A percentile compares a stretch with the other conserved stretches of the same genome.
Evolutionary conservation across 2,329 filamentous ascomycete species (phyloP).

Genomic region (Apiospora pterosperma): DNA sequence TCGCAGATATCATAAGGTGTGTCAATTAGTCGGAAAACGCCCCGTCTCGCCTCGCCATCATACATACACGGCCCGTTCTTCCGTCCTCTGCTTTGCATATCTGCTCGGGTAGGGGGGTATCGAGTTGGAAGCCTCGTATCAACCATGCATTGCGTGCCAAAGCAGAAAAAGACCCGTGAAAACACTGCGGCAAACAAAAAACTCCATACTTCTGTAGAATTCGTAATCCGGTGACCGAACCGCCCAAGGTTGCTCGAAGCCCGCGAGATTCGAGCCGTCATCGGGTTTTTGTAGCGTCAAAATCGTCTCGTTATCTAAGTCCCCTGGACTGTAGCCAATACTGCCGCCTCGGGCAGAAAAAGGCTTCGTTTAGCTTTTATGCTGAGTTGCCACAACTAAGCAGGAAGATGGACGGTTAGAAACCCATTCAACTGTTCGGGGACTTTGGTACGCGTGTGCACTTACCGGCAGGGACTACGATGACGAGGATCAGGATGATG

Average conservation of each 20-base stretch:
- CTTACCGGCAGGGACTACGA: constrained; percentile 89
- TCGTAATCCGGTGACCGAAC: constrained; percentile 24
- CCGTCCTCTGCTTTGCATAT: constrained; percentile 17
- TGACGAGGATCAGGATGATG: constrained; percentile 86
- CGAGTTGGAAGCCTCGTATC: constrained; percentile 19
- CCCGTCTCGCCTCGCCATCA: constrained; percentile 43
- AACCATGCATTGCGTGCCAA: constrained; percentile 24
- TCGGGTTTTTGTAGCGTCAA: constrained; percentile 13
- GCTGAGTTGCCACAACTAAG: constrained; percentile 40
- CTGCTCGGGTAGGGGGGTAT: constrained; percentile 11
- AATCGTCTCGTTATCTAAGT: constrained; percentile 14
- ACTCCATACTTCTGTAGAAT: constrained; percentile 28
- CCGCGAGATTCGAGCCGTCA: constrained; percentile 29
- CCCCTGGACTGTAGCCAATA: constrained; percentile 24
- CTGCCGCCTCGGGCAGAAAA: constrained; percentile 6
- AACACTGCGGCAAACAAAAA: constrained; percentile 23
- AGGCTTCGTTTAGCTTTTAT: constrained; percentile 27
- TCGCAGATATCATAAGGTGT: constrained; percentile 22
- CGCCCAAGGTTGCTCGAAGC: constrained; percentile 27
- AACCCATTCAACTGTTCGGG: not conserved
- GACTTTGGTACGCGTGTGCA: constrained; percentile 10
- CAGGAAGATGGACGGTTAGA: not conserved
- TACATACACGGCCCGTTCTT: constrained; percentile 34
- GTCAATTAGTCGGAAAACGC: constrained; percentile 47
- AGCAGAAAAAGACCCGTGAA: constrained; percentile 30